These are phyloP conservation scores for Leccinum arenicola DNA, from an alignment of 768 basidiomycete species.

Conservation along the genomic window DNA sequence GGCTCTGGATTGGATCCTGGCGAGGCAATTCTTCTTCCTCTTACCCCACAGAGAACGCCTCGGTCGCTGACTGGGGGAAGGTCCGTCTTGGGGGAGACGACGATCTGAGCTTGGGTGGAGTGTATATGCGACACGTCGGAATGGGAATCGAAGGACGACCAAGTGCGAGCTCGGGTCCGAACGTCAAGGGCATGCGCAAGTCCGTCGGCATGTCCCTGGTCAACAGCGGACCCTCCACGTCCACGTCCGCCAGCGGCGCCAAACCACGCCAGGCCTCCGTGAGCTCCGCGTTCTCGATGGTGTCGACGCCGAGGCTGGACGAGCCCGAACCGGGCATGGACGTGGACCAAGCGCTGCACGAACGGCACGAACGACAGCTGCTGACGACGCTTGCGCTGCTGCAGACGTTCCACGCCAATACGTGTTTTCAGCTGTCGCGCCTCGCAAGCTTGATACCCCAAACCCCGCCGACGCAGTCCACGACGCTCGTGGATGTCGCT, in stretches of 20 bases:
- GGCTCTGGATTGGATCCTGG: constrained; percentile 63
- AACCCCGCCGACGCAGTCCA: background rate
- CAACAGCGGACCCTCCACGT: constrained; percentile 31
- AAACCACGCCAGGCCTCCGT: constrained; percentile 34
- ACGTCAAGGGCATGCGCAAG: constrained; percentile 39
- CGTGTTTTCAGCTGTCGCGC: constrained; percentile 54
- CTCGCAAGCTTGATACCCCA: constrained; percentile 29
- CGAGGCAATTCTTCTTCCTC: constrained; percentile 46
- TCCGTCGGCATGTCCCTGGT: constrained; percentile 50
- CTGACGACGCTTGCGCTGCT: constrained; percentile 57
- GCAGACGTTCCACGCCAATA: constrained; percentile 67
- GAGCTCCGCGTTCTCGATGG: constrained; percentile 21
- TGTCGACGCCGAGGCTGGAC: constrained; percentile 30
- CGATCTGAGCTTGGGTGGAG: constrained; percentile 42
- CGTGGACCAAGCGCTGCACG: constrained; percentile 11
- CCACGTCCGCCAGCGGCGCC: constrained; percentile 31
- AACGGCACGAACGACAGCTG: constrained; percentile 36
- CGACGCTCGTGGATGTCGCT: background rate
- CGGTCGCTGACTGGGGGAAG: constrained; percentile 51
- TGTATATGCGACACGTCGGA: constrained; percentile 56
- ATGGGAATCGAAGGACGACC: constrained; percentile 73
- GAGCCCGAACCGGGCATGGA: constrained; percentile 7
- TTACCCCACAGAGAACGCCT: constrained; percentile 47
- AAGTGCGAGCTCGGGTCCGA: constrained; percentile 18
- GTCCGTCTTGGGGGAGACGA: constrained; percentile 67